phyloP scores from a whole-genome alignment of 176 grass and related monocot genomes.

The Themeda triandra region DNA sequence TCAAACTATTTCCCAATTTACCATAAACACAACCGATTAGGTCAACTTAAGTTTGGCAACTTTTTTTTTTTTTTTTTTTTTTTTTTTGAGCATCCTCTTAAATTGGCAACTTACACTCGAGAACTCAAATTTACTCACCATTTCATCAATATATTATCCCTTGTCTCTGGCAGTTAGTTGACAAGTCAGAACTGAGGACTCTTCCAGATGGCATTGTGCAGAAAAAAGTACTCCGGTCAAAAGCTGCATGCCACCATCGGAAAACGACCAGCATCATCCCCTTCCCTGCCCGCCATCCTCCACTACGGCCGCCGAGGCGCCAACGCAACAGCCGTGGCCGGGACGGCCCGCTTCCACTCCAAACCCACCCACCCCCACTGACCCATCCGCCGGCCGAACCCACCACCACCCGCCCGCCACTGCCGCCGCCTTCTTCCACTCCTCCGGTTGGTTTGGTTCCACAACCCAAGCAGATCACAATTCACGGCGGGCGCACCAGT shows the following conservation, averaged over 20 bases:
- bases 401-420: neutral
- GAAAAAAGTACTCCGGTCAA: too few species aligned
- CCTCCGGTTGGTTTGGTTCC: neutral
- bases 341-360: conserved; percentile 27
- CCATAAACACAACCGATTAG: too few species aligned
- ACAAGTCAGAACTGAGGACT: too few species aligned
- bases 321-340: conserved; percentile 4
- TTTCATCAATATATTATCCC: too few species aligned
- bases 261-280: conserved; percentile 5
- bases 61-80: too few species aligned
- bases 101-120: too few species aligned
- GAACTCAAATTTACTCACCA: too few species aligned
- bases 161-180: too few species aligned
- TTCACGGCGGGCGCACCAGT: neutral
- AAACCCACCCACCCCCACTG: neutral
- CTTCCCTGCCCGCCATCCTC: neutral
- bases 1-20: too few species aligned
- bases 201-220: too few species aligned
- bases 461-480: neutral
- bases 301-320: neutral
- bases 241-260: neutral
- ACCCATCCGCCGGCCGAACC: neutral
- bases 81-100: accelerated
- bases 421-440: neutral
- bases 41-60: too few species aligned